phyloP scores from a whole-genome alignment of 2,329 filamentous ascomycete species.

The Corinectria fuckeliana region DNA sequence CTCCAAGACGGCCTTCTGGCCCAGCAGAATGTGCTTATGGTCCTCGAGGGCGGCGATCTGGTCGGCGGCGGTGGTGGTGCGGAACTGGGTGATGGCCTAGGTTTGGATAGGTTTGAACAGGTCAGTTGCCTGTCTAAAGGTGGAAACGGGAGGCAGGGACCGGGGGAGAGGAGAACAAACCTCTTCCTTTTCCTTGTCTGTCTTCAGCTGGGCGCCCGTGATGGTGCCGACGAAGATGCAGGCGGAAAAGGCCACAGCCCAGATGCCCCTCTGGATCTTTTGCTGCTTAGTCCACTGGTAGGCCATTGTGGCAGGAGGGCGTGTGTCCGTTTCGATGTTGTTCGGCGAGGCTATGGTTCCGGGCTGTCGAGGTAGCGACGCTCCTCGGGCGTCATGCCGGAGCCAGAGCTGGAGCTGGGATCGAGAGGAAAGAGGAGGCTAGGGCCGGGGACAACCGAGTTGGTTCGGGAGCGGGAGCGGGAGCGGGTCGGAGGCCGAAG shows the following conservation, averaged over 20 bases:
- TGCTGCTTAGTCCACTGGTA: slow-evolving; percentile 41
- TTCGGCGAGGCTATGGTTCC: slow-evolving; percentile 13
- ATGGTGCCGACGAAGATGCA: slow-evolving; percentile 55
- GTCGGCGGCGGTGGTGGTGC: slow-evolving; percentile 48
- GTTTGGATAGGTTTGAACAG: too few relatives aligned
- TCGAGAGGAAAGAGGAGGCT: neutral
- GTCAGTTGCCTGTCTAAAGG: neutral
- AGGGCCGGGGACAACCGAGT: too few relatives aligned
- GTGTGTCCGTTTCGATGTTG: slow-evolving; percentile 1
- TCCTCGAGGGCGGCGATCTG: slow-evolving; percentile 54
- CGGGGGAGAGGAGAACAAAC: slow-evolving; percentile 37
- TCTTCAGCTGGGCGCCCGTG: slow-evolving; percentile 58
- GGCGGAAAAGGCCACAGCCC: slow-evolving; percentile 54
- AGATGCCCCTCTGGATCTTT: slow-evolving; percentile 44
- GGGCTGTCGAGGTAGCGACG: slow-evolving; percentile 32
- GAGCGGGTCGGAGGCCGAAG: neutral
- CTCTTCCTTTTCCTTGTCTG: slow-evolving; percentile 53
- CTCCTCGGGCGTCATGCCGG: slow-evolving; percentile 29
- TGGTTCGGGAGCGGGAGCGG: neutral
- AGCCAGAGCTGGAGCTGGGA: slow-evolving; percentile 6
- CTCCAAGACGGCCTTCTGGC: slow-evolving; percentile 49
- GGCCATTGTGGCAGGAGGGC: slow-evolving; percentile 16
- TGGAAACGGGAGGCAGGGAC: neutral
- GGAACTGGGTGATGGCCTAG: slow-evolving; percentile 47
- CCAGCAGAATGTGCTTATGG: slow-evolving; percentile 48